A percentile compares a stretch with the other conserved stretches of the same genome.
These are phyloP conservation scores for Colletotrichum eremochloae DNA, from an alignment of 2,329 filamentous ascomycete species.

Conservation along the genomic window DNA sequence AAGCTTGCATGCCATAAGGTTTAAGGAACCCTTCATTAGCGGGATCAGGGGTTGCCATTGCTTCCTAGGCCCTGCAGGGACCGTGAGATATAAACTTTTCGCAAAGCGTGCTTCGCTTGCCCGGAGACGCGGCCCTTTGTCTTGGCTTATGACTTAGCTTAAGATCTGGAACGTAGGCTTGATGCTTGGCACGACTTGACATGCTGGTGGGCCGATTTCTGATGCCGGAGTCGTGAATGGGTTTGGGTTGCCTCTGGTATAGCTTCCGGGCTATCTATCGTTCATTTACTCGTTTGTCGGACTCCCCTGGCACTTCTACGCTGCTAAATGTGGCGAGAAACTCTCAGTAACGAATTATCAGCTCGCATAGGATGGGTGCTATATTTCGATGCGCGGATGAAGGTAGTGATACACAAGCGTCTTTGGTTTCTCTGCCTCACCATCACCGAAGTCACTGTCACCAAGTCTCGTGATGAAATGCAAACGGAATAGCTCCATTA, in stretches of 20 bases:
- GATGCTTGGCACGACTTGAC: neutral
- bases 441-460: neutral
- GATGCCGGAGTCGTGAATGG: neutral
- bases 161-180: neutral
- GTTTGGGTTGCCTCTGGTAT: neutral
- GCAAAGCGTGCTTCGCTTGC: neutral
- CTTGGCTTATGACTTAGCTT: neutral
- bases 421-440: neutral
- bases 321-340: neutral
- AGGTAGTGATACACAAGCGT: neutral
- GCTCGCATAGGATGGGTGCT: neutral
- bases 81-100: neutral
- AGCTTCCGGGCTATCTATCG: neutral
- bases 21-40: neutral
- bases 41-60: neutral
- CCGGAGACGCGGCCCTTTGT: neutral
- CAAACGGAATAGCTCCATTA: neutral
- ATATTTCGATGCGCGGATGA: too few relatives aligned
- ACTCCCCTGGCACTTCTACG: neutral
- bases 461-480: neutral
- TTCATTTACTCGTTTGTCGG: neutral
- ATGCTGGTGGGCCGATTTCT: neutral
- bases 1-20: neutral
- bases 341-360: neutral
- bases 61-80: neutral